Base-by-base conservation (phyloP, 352 stramenopile species). In the Globisporangium apiculatum region DNA sequence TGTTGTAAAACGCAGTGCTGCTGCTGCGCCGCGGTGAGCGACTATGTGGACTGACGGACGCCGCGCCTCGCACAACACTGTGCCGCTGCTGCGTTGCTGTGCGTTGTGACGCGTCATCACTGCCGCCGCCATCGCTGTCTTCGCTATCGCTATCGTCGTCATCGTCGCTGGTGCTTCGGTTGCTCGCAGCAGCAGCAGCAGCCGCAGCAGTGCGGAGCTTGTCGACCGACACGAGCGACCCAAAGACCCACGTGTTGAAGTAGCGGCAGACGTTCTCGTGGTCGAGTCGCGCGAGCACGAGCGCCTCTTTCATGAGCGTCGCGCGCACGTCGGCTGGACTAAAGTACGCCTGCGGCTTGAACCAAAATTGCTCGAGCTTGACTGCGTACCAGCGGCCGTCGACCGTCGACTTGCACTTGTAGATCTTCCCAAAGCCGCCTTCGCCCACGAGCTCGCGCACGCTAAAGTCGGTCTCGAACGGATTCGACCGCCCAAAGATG, bases 261-360 rank as follows among this genome's bases (percentile, higher is more conserved):
- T 98, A 98, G 7, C 94, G 74, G 36, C 96, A 97, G 47, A 98
- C 95, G 61, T 98, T 97, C 60, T 97, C 93, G 53, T 98, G 92
- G 48, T 92, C 89, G 18, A 98, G 86, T 5, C 87, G 67, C 9
- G 90, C 91, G 60, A 98, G 84, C 7, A 91, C 93, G 1, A 93
- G 83, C 4, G 97, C 92, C 62, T 98, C 94, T 55, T 96, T 91
- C 61, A 96, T 79, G 54, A 98, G 83, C 53, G 97, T 97, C 61
- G 88, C 74, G 53, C 96, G 96, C 53, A 96, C 73, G 47, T 89
- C 74, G 0, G 67, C 71, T 37, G 80, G 80, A 24, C 84, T 86
- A 59, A 91, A 91, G 40, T 86, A 89, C 49, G 79, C 81, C 59
- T 90, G 77, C 36, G 83, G 83, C 49, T 89, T 89, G 71, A 93